phyloP scores from a whole-genome alignment of 306 rosid genomes.

The Hippophae rhamnoides region DNA sequence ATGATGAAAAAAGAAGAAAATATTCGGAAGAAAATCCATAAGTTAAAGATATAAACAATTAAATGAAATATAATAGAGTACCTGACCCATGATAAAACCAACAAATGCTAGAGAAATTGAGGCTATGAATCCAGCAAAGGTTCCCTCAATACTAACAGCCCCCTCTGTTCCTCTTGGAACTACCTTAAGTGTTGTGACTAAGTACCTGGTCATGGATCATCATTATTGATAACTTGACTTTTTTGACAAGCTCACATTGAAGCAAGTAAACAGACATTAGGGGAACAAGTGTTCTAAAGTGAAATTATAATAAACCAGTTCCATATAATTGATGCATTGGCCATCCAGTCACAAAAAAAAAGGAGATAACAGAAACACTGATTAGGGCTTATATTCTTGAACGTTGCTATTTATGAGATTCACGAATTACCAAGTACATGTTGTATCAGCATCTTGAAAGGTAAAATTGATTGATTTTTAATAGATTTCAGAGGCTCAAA shows the following conservation, averaged over 20 bases:
- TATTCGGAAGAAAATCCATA: not conserved
- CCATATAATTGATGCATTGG: not conserved
- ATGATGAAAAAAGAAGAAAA: not conserved
- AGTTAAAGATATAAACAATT: not conserved
- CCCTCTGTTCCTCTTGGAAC: conserved; percentile 99
- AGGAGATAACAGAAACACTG: not conserved
- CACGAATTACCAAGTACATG: no score
- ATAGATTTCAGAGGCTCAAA: not conserved
- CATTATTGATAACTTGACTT: conserved; percentile 6
- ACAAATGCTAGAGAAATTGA: conserved; percentile 57
- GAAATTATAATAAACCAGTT: no score
- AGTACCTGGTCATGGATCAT: conserved; percentile 48
- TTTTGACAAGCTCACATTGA: conserved; percentile 2
- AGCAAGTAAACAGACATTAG: not conserved
- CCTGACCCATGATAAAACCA: conserved; percentile 64
- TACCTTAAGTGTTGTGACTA: conserved; percentile 75
- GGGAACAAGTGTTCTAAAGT: not conserved
- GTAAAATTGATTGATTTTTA: not conserved
- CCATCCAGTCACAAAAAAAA: not conserved
- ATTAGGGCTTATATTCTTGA: no score
- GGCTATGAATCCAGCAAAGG: conserved; percentile 86
- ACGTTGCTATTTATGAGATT: no score
- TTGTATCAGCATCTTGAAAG: no score
- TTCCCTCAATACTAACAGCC: conserved; percentile 90
- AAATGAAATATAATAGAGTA: conserved; percentile 25